Evolutionary conservation across 345 rosid species (phyloP).

Genomic region (Hypericum androsaemum): DNA sequence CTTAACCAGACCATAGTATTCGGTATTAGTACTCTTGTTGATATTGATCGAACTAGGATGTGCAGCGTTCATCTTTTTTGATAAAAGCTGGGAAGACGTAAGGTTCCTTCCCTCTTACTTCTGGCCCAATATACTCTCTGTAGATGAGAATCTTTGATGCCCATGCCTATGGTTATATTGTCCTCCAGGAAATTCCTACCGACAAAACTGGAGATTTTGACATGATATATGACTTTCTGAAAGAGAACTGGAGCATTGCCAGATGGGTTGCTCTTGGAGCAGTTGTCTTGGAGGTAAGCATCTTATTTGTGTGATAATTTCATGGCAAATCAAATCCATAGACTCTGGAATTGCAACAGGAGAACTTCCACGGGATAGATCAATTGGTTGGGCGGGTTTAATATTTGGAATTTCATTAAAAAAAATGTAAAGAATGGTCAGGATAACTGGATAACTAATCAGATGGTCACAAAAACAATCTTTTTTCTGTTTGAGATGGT

Average conservation of each 20-base stretch:
- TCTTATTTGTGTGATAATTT: background rate
- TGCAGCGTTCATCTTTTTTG: constrained; percentile 86
- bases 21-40: constrained; percentile 62
- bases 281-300: constrained; percentile 72
- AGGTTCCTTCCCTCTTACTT: constrained; percentile 15
- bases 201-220: constrained; percentile 79
- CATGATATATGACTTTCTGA: constrained; percentile 60
- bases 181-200: constrained; percentile 59
- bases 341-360: too few relatives aligned
- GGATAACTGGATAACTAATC: too few relatives aligned
- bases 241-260: constrained; percentile 66
- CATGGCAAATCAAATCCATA: too few relatives aligned
- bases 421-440: too few relatives aligned
- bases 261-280: constrained; percentile 93
- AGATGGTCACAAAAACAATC: too few relatives aligned
- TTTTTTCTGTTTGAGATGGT: too few relatives aligned
- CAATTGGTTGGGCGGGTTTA: too few relatives aligned
- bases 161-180: constrained; percentile 1
- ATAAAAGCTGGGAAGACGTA: constrained; percentile 80
- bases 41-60: constrained; percentile 84
- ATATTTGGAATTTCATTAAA: too few relatives aligned
- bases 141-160: background rate
- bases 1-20: constrained; percentile 64
- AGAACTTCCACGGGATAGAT: too few relatives aligned
- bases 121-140: background rate